Evolutionary conservation across 2,329 filamentous ascomycete genomes (phyloP).

Genomic region (Fusarium equiseti): DNA sequence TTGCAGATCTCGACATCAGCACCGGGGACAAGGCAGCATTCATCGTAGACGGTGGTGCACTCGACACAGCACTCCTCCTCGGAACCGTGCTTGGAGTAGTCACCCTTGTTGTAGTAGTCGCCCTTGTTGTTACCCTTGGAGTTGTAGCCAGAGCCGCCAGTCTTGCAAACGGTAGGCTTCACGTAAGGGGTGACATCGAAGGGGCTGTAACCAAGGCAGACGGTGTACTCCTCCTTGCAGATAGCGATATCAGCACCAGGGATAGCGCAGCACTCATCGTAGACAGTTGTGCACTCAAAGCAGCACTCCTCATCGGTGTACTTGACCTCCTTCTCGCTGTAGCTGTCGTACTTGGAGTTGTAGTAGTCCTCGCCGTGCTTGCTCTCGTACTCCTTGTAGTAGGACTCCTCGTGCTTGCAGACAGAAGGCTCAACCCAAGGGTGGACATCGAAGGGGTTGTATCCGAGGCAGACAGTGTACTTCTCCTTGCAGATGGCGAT

Average conservation of each 20-base stretch:
- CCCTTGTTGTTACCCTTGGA: neutral
- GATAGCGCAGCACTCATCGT: constrained; percentile 28
- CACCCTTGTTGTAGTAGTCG: neutral
- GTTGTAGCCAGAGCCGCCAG: constrained; percentile 1
- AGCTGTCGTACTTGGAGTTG: constrained; percentile 21
- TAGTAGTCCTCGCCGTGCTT: constrained; percentile 17
- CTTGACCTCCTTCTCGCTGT: neutral
- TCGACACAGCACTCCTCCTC: constrained; percentile 34
- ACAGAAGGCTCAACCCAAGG: constrained; percentile 20
- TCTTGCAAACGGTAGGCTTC: constrained; percentile 36
- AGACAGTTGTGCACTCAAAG: constrained; percentile 25
- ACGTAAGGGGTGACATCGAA: constrained; percentile 22
- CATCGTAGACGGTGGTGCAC: constrained; percentile 31
- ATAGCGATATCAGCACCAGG: constrained; percentile 13
- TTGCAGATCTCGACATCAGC: constrained; percentile 18
- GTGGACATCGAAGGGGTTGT: constrained; percentile 16
- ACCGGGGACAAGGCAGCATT: constrained; percentile 12
- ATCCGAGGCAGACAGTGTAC: constrained; percentile 34
- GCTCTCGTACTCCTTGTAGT: constrained; percentile 24
- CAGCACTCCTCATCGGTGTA: constrained; percentile 30
- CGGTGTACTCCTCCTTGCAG: constrained; percentile 27
- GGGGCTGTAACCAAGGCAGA: constrained; percentile 35
- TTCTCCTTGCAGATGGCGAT: constrained; percentile 21
- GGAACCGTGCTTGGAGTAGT: no score
- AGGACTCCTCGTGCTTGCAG: constrained; percentile 36